These are phyloP conservation scores for Daedaleopsis nitida DNA, from an alignment of 768 basidiomycete species.

Conservation along the genomic window DNA sequence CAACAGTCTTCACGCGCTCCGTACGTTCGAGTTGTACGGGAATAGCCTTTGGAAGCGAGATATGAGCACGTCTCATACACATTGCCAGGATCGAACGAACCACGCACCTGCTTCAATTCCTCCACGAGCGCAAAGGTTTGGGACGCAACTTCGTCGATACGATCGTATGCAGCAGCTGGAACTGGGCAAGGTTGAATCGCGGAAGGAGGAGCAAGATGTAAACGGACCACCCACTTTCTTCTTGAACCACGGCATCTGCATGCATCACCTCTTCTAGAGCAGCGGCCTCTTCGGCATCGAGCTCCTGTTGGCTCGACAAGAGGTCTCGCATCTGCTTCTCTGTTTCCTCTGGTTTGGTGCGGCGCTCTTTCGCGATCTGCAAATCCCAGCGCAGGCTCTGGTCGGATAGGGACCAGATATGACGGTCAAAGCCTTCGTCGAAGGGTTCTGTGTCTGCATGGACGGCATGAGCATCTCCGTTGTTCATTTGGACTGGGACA, in stretches of 20 bases:
- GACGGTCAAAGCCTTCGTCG: constrained; percentile 83
- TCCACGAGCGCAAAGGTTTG: constrained; percentile 45
- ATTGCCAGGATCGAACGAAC: not conserved
- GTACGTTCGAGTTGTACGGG: constrained; percentile 54
- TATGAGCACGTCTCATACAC: not conserved
- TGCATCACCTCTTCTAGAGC: constrained; percentile 17
- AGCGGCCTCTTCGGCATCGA: constrained; percentile 30
- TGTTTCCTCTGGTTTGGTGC: constrained; percentile 59
- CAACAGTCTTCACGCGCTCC: constrained; percentile 45
- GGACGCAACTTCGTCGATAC: constrained; percentile 29
- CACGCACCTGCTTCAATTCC: constrained; percentile 54
- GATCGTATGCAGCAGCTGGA: constrained; percentile 18
- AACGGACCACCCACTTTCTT: constrained; percentile 23
- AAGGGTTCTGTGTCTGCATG: constrained; percentile 57
- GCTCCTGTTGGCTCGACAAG: constrained; percentile 36
- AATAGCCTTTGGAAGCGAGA: constrained; percentile 39
- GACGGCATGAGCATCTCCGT: not conserved
- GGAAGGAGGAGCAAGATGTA: not conserved
- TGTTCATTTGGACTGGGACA: too few species aligned
- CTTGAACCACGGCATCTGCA: constrained; percentile 20
- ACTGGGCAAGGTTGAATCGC: constrained; percentile 6
- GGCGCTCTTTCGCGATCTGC: constrained; percentile 66
- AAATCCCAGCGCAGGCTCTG: constrained; percentile 77
- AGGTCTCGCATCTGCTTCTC: constrained; percentile 43
- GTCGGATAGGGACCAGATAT: constrained; percentile 78